Evolutionary conservation across 2,329 filamentous ascomycete genomes (phyloP), one percentile per base, ranked within the genome.

Genomic region (Colletotrichum somersetense): DNA sequence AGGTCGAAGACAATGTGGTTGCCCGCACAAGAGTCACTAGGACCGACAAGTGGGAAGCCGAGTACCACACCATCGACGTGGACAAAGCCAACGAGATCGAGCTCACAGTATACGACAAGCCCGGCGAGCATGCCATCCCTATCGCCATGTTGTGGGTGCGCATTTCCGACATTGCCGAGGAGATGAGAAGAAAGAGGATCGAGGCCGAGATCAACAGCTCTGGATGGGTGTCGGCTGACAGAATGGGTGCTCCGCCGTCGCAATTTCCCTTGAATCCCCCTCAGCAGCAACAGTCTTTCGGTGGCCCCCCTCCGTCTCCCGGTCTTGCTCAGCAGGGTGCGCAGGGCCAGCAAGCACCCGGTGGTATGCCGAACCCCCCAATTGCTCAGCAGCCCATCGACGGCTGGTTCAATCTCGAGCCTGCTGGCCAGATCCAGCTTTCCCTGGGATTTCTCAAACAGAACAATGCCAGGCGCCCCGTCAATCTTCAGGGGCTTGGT

Each of bases 41-140:
- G 70, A 97, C 88, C 73, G 96, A 99, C 82, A 91, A 91, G 78
- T 99, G 96, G 96, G 91, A 95, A 53, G 93, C 94, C 76, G 96
- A 99, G 83, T 89, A 91, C 46, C 96, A 98, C 81, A 95, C 91
- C 71, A 92, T 99, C 73, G 94, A 96, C 75, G 96, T 99, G 68
- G 96, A 98, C 83, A 98, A 98, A 85, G 96, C 96, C 64, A 99
- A 99, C 82, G 96, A 99, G 83, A 94, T 99, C 73, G 96, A 99
- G 80, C 89, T 99, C 66, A 98, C 95, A 0, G 95, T 99, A 14
- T 99, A 99, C 82, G 96, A 99, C 81, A 98, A 97, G 83, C 92
- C 95, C 2, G 91, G 92, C 74, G 95, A 98, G 77, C 93, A 97
- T 77, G 92, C 95, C 18, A 91, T 97, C 63, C 96, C 96, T 52